These are phyloP conservation scores for Candida manassasensis DNA, from an alignment of 805 yeast species.

Conservation along the genomic window DNA sequence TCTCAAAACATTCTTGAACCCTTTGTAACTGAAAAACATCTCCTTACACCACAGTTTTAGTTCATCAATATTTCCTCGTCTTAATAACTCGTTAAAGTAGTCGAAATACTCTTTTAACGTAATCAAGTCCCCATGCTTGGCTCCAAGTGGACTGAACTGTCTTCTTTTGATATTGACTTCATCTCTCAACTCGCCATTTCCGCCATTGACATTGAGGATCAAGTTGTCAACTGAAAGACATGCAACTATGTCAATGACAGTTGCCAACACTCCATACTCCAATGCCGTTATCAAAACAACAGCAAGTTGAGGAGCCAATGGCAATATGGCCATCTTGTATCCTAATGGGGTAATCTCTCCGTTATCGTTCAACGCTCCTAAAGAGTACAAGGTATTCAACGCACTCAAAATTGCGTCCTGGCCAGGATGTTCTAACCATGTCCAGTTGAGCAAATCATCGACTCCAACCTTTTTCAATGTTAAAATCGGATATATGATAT, in stretches of 20 bases:
- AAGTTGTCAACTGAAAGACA: constrained; percentile 92
- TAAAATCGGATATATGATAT: constrained; percentile 77
- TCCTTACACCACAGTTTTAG: constrained; percentile 80
- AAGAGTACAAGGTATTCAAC: constrained; percentile 66
- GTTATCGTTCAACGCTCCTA: constrained; percentile 71
- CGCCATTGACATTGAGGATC: constrained; percentile 58
- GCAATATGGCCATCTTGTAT: constrained; percentile 80
- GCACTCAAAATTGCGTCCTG: constrained; percentile 72
- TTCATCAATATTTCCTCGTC: constrained; percentile 42
- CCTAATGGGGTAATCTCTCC: constrained; percentile 82
- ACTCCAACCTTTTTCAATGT: constrained; percentile 81
- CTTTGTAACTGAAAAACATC: constrained; percentile 69
- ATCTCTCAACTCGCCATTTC: constrained; percentile 70
- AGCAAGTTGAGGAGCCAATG: constrained; percentile 88
- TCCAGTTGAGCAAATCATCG: constrained; percentile 78
- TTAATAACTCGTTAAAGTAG: constrained; percentile 34
- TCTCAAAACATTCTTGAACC: constrained; percentile 69
- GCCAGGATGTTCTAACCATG: constrained; percentile 92
- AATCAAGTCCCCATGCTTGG: constrained; percentile 73
- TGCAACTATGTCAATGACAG: constrained; percentile 84
- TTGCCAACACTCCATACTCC: constrained; percentile 50
- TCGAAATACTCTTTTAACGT: constrained; percentile 76
- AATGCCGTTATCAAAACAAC: constrained; percentile 75
- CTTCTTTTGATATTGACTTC: constrained; percentile 75
- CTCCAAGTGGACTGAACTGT: constrained; percentile 66